Evolutionary conservation across 1,139 yeast genomes (phyloP).

Genomic region (Diutina rugosa): DNA sequence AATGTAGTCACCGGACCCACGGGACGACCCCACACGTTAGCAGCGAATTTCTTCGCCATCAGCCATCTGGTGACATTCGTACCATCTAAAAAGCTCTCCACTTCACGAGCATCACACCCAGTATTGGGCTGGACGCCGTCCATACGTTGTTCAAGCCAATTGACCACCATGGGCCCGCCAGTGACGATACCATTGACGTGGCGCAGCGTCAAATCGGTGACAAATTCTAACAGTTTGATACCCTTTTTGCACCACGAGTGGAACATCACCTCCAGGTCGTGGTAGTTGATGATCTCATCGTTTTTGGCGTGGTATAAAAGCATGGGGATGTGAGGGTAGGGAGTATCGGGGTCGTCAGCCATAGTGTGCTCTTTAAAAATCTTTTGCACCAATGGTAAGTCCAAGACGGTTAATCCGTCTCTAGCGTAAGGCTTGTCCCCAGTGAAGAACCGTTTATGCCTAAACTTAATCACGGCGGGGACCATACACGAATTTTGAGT

Average conservation of each 20-base stretch:
- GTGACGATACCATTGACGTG: constrained; percentile 11
- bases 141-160: constrained; percentile 12
- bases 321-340: constrained; percentile 18
- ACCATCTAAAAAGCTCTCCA: not conserved
- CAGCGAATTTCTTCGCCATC: not conserved
- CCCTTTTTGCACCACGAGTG: constrained; percentile 20
- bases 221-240: constrained; percentile 14
- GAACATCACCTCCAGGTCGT: constrained; percentile 13
- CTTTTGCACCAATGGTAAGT: constrained; percentile 1
- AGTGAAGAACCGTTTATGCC: not conserved
- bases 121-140: constrained; percentile 3
- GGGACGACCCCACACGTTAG: not conserved
- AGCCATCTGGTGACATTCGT: not conserved
- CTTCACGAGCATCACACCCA: not conserved
- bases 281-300: constrained; percentile 18
- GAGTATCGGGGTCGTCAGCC: constrained; percentile 2
- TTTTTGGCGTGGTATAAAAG: constrained; percentile 20
- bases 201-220: constrained; percentile 4
- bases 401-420: constrained; percentile 2
- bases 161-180: constrained; percentile 19
- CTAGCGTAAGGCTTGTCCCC: not conserved
- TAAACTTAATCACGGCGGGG: not conserved
- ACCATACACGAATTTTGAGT: not conserved
- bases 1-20: not conserved
- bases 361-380: constrained; percentile 4